Base-by-base conservation (phyloP, 495 filamentous ascomycete genomes). In the Aspergillus egyptiacus region DNA sequence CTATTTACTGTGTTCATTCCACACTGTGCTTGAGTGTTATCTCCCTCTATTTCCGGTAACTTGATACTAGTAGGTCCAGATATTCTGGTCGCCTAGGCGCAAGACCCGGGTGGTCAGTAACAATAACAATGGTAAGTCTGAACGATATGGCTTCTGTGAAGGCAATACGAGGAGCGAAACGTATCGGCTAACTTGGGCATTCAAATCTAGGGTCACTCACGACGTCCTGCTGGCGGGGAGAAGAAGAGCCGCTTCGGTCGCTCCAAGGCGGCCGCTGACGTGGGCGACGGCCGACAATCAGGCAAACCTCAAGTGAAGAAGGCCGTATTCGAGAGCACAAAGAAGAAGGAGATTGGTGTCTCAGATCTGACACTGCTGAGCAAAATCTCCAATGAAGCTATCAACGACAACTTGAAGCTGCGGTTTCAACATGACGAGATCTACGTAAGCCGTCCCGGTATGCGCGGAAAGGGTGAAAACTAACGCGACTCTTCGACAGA, bases 341-440 rank as follows among this genome's bases (percentile, higher is more conserved):
- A 96, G 79, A 97, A 96, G 82, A 97, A 96, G 80, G 90, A 97
- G 69, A 91, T 97, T 54, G 94, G 94, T 46, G 91, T 99, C 22
- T 96, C 94, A 15, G 94, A 99, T 76, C 77, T 99, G 57, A 99
- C 94, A 5, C 75, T 99, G 51, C 85, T 99, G 58, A 95, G 89
- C 72, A 96, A 97, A 71, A 93, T 99, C 51, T 93, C 90, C 51
- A 96, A 97, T 63, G 94, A 99, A 66, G 90, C 91, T 14, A 99
- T 99, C 73, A 99, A 99, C 69, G 91, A 96, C 48, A 99, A 99
- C 67, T 62, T 99, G 67, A 94, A 95, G 73, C 88, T 95, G 66
- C 84, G 94, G 32, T 99, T 99, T 66, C 87, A 96, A 59, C 88
- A 90, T 76, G 82, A 74, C 54, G 90, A 97, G 72, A 99, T 99